Conservation (phyloP, 1,284 basidiomycete species). For the Trichosporon faecale region DNA sequence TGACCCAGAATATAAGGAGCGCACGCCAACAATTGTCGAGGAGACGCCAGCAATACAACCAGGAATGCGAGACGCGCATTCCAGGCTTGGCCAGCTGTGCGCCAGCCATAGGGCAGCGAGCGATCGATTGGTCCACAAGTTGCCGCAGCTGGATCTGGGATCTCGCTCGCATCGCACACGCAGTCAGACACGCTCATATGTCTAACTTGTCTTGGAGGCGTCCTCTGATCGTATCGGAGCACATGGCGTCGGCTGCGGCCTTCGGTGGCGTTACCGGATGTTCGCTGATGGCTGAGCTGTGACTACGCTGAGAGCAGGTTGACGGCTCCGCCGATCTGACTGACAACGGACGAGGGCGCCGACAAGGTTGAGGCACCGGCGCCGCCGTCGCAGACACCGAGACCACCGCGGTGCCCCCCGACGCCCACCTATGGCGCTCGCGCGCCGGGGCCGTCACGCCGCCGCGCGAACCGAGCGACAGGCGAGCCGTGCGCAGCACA, state of each 20-base stretch:
- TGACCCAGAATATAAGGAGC: too few relatives aligned
- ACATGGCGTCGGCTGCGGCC: background rate
- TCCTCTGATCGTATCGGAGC: background rate
- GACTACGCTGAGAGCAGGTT: too few relatives aligned
- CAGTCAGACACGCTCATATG: background rate
- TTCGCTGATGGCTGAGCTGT: too few relatives aligned
- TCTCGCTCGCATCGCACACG: background rate
- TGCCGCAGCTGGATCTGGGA: slow-evolving; percentile 1
- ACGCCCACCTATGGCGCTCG: too few relatives aligned
- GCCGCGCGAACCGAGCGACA: too few relatives aligned
- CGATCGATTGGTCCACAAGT: background rate
- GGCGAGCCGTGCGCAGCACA: background rate
- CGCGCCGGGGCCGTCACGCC: background rate
- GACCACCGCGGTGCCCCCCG: background rate
- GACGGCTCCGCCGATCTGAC: too few relatives aligned
- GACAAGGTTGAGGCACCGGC: background rate
- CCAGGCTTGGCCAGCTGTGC: too few relatives aligned
- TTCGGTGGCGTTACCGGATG: background rate
- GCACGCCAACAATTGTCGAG: too few relatives aligned
- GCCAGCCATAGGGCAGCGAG: background rate
- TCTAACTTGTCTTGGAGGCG: background rate
- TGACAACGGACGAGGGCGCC: too few relatives aligned
- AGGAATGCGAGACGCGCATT: background rate
- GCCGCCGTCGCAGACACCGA: background rate
- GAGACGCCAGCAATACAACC: background rate